phyloP scores from a whole-genome alignment of 257 asterid genomes.

The Buddleja alternifolia region DNA sequence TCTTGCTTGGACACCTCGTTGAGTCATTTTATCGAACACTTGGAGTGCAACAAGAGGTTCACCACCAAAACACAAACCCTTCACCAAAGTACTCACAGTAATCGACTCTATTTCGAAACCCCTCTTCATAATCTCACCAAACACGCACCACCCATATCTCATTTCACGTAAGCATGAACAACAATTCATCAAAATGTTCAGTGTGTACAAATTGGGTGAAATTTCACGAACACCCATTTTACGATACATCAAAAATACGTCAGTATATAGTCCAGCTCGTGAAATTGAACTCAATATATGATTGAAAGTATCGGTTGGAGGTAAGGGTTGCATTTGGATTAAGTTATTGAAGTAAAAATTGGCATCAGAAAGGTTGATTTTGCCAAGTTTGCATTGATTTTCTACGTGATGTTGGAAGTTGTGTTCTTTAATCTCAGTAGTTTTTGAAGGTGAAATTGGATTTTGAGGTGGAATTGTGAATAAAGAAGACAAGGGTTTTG shows the following conservation, averaged over 20 bases:
- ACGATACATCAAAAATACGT: slow-evolving; percentile 4
- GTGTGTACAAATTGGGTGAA: neutral
- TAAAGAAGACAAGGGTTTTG: neutral
- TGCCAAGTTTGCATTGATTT: slow-evolving; percentile 4
- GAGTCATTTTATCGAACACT: slow-evolving; percentile 14
- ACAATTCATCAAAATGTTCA: slow-evolving; percentile 15
- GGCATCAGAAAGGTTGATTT: slow-evolving; percentile 8
- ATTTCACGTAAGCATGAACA: slow-evolving; percentile 5
- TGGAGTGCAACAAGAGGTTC: slow-evolving; percentile 4
- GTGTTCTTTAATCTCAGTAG: neutral
- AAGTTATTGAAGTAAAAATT: neutral
- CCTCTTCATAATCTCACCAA: slow-evolving; percentile 15
- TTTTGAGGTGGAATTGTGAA: neutral
- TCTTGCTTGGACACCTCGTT: slow-evolving; percentile 8
- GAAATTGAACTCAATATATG: slow-evolving; percentile 13
- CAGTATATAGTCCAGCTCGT: neutral
- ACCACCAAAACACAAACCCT: slow-evolving; percentile 8
- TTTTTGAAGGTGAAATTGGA: neutral
- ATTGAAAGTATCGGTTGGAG: neutral
- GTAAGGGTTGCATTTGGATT: slow-evolving; percentile 15
- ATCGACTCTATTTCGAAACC: neutral
- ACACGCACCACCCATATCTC: slow-evolving; percentile 19
- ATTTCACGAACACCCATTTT: slow-evolving; percentile 6
- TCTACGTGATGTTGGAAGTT: neutral
- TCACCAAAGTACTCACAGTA: slow-evolving; percentile 3